These are phyloP conservation scores for Rhodomyrtus psidioides DNA, from an alignment of 441 rosid species.

Conservation along the genomic window DNA sequence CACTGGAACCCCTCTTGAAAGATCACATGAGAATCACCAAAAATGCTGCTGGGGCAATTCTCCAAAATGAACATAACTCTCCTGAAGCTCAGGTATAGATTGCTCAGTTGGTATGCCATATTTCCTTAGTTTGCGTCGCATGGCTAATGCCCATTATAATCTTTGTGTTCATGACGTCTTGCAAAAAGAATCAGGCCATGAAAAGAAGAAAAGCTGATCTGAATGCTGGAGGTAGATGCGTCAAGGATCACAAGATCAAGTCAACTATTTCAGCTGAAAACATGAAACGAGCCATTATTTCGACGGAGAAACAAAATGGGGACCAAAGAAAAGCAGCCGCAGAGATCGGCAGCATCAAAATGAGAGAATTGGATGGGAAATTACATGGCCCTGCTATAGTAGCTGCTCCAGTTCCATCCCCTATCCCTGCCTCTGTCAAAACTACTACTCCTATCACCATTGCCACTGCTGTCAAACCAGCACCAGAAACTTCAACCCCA, in stretches of 20 bases:
- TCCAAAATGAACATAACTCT: not conserved
- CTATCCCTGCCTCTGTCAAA: not conserved
- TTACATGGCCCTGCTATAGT: not conserved
- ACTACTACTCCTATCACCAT: not conserved
- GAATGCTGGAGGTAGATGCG: conserved; percentile 9
- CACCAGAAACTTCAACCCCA: not conserved
- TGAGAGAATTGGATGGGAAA: not conserved
- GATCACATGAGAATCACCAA: conserved; percentile 5
- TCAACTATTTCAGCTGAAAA: not conserved
- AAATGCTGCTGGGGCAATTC: not conserved
- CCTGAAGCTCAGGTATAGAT: conserved; percentile 6
- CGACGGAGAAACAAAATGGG: not conserved
- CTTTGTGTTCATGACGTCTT: not conserved
- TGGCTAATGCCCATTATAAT: not conserved
- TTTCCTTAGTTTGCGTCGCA: not conserved
- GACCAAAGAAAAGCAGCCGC: not conserved
- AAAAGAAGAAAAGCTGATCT: conserved; percentile 12
- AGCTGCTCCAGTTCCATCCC: not conserved
- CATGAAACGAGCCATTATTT: conserved; percentile 2
- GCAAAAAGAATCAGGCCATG: conserved; percentile 10
- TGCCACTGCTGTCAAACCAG: not conserved
- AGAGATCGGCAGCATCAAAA: not conserved
- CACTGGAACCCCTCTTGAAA: conserved; percentile 15
- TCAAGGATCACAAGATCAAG: conserved; percentile 16
- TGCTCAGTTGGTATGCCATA: not conserved